A percentile compares a stretch with the other conserved stretches of the same genome.
phyloP scores from a whole-genome alignment of 2,329 filamentous ascomycete genomes.

The Fusarium sp. region DNA sequence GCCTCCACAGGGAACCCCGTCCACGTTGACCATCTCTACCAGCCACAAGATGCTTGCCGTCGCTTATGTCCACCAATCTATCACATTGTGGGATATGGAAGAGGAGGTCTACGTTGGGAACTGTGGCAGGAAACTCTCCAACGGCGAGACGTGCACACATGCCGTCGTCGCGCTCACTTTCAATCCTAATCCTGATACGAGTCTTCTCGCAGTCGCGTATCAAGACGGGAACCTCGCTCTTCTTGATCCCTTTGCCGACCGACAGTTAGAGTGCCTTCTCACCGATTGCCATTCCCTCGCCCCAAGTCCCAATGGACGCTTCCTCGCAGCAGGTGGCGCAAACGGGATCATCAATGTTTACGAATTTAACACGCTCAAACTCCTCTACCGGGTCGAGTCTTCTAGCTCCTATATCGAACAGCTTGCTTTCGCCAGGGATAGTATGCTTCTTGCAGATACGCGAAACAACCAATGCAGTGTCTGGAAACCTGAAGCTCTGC shows the following conservation, averaged over 20 bases:
- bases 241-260: slow-evolving; percentile 44
- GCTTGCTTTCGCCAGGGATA: slow-evolving; percentile 47
- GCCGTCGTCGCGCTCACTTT: slow-evolving; percentile 47
- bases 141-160: slow-evolving; percentile 45
- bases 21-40: slow-evolving; percentile 42
- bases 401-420: slow-evolving; percentile 43
- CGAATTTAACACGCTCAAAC: slow-evolving; percentile 44
- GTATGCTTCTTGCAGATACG: slow-evolving; percentile 48
- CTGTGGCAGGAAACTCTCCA: slow-evolving; percentile 47
- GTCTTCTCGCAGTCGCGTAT: slow-evolving; percentile 46
- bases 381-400: slow-evolving; percentile 26
- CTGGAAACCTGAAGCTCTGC: slow-evolving; percentile 48
- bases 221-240: slow-evolving; percentile 47
- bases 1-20: slow-evolving; percentile 30
- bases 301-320: slow-evolving; percentile 44
- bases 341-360: slow-evolving; percentile 44
- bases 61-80: slow-evolving; percentile 45
- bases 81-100: slow-evolving; percentile 50
- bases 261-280: slow-evolving; percentile 40
- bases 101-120: slow-evolving; percentile 45
- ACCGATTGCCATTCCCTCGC: slow-evolving; percentile 46
- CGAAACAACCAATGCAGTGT: slow-evolving; percentile 49
- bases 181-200: slow-evolving; percentile 47
- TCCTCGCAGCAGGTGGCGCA: slow-evolving; percentile 42
- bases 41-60: slow-evolving; percentile 47